Percentiles rank a stretch among this genome's conserved stretches.
phyloP scores from a whole-genome alignment of 164 flowering plant species.

The Houttuynia cordata region DNA sequence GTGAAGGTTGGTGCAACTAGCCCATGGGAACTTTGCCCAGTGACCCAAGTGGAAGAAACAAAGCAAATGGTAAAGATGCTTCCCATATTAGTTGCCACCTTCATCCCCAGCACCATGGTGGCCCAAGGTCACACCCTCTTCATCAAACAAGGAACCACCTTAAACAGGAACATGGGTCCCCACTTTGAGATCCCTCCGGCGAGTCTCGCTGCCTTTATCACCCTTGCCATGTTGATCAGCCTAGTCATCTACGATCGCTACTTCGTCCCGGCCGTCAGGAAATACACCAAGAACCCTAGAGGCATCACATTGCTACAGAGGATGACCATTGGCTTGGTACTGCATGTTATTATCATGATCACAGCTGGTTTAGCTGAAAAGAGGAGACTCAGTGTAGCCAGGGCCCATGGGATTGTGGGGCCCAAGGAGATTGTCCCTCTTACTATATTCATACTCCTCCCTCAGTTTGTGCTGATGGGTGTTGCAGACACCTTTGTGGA shows the following conservation, averaged over 20 bases:
- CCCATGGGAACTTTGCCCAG: conserved; percentile 25
- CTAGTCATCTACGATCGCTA: conserved; percentile 42
- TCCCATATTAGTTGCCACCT: conserved; percentile 38
- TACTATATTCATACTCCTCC: conserved; percentile 37
- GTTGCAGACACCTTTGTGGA: conserved; percentile 45
- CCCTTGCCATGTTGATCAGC: conserved; percentile 39
- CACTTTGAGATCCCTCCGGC: conserved; percentile 45
- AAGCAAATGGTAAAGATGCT: conserved; percentile 45
- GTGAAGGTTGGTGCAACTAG: conserved; percentile 3
- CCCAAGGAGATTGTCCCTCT: conserved; percentile 25
- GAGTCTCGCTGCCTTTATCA: conserved; percentile 25
- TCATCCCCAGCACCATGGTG: conserved; percentile 37
- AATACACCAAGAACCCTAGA: conserved; percentile 46
- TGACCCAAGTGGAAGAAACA: conserved; percentile 48
- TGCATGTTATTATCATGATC: conserved; percentile 39
- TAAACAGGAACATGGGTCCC: conserved; percentile 24
- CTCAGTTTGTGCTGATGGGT: conserved; percentile 47
- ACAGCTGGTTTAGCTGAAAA: conserved; percentile 34
- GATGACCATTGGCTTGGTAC: conserved; percentile 42
- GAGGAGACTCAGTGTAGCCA: conserved; percentile 31
- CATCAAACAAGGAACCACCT: conserved; percentile 43
- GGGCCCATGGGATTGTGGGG: conserved; percentile 13
- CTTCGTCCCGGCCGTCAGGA: conserved; percentile 27
- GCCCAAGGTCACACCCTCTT: conserved; percentile 55
- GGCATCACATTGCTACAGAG: conserved; percentile 61